These are phyloP conservation scores for Fusarium sororula DNA, from an alignment of 2,329 filamentous ascomycete species.

Conservation along the genomic window DNA sequence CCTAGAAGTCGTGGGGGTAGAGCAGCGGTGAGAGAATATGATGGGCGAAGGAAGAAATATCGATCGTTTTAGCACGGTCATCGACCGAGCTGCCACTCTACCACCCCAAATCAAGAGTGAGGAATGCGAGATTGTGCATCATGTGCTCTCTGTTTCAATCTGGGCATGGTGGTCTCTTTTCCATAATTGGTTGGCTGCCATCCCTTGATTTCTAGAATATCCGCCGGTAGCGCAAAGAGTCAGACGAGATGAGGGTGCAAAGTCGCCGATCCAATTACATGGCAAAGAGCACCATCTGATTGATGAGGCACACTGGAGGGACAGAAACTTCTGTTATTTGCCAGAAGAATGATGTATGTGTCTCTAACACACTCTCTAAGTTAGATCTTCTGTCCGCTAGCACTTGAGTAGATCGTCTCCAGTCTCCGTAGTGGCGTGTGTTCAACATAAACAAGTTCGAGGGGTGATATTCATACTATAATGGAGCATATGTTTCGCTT, in stretches of 20 bases:
- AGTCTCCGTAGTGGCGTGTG: constrained; percentile 24
- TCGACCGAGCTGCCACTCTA: constrained; percentile 31
- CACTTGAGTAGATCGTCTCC: constrained; percentile 30
- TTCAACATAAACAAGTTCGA: constrained; percentile 26
- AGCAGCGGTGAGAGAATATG: constrained; percentile 40
- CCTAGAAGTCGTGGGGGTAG: constrained; percentile 25
- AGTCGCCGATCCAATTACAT: constrained; percentile 27
- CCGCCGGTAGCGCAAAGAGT: constrained; percentile 46
- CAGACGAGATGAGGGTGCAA: constrained; percentile 33
- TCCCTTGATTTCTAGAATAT: constrained; percentile 46
- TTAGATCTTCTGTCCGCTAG: constrained; percentile 26
- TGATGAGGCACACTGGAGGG: constrained; percentile 28
- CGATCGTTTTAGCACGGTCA: constrained; percentile 29
- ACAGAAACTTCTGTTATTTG: constrained; percentile 32
- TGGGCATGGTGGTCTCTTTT: constrained; percentile 21
- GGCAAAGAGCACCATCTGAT: constrained; percentile 23
- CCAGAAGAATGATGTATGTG: constrained; percentile 9
- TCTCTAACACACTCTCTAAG: constrained; percentile 34
- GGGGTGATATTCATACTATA: constrained; percentile 19
- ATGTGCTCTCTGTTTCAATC: constrained; percentile 39
- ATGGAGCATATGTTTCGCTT: constrained; percentile 15
- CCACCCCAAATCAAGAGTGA: constrained; percentile 22
- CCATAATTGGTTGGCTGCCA: constrained; percentile 39
- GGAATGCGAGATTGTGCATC: constrained; percentile 39
- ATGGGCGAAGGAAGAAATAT: constrained; percentile 29